Percentiles rank a stretch among this genome's conserved stretches.
These are phyloP conservation scores for Aspergillus unguis DNA, from an alignment of 2,329 filamentous ascomycete species.

Conservation along the genomic window DNA sequence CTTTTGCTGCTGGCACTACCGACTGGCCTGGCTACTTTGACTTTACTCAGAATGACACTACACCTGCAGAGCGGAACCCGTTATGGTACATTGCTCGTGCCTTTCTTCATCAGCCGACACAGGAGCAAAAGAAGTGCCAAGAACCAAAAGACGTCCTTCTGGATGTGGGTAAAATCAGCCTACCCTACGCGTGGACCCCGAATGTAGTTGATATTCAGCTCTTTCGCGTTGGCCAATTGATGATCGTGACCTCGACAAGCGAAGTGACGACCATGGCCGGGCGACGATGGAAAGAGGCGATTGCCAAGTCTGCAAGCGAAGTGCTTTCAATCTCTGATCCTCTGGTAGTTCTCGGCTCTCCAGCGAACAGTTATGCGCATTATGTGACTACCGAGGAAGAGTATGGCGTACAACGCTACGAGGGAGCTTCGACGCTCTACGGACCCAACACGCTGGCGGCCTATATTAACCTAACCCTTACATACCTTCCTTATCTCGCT, in stretches of 20 bases:
- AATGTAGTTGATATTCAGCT: slow-evolving; percentile 89
- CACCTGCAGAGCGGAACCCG: slow-evolving; percentile 67
- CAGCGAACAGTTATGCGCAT: slow-evolving; percentile 86
- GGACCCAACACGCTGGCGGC: slow-evolving; percentile 78
- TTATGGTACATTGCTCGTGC: slow-evolving; percentile 75
- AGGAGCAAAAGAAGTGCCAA: slow-evolving; percentile 72
- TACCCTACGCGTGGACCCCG: slow-evolving; percentile 82
- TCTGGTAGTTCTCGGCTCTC: slow-evolving; percentile 79
- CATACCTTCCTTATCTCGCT: slow-evolving; percentile 64
- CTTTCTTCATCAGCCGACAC: slow-evolving; percentile 66
- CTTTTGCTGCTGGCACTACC: slow-evolving; percentile 87
- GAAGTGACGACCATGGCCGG: slow-evolving; percentile 93
- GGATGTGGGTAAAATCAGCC: slow-evolving; percentile 76
- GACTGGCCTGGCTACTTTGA: slow-evolving; percentile 91
- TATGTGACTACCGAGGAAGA: slow-evolving; percentile 78
- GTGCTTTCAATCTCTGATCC: slow-evolving; percentile 53
- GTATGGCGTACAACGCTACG: slow-evolving; percentile 81
- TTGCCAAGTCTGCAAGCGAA: slow-evolving; percentile 55
- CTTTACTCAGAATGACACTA: slow-evolving; percentile 82
- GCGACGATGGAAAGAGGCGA: slow-evolving; percentile 74
- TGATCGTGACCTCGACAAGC: slow-evolving; percentile 79
- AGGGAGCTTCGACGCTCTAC: slow-evolving; percentile 89
- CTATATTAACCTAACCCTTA: slow-evolving; percentile 82
- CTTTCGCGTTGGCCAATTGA: slow-evolving; percentile 76
- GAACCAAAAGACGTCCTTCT: slow-evolving; percentile 78